These are phyloP conservation scores for Leishmania tarentolae DNA, from an alignment of 208 protist genomes.

Conservation along the genomic window DNA sequence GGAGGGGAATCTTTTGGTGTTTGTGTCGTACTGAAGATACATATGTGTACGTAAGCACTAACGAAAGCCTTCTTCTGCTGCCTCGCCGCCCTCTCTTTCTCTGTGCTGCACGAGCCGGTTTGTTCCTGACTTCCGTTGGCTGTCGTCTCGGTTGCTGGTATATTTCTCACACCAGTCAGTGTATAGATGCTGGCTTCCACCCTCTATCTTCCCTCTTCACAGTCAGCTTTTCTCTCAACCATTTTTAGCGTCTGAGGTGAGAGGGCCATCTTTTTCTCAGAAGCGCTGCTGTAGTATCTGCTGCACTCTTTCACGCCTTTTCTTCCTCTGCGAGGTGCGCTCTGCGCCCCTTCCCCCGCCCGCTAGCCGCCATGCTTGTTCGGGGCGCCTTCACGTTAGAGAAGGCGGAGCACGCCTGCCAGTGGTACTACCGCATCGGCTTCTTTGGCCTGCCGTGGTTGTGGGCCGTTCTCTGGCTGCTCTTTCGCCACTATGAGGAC, in stretches of 20 bases:
- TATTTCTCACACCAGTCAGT: too few species aligned
- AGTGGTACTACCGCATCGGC: slow-evolving; percentile 31
- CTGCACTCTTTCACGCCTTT: neutral
- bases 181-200: neutral
- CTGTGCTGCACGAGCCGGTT: neutral
- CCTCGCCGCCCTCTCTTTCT: neutral
- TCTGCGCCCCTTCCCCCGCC: too few species aligned
- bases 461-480: slow-evolving; percentile 29
- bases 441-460: slow-evolving; percentile 37
- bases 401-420: slow-evolving; percentile 26
- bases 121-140: neutral
- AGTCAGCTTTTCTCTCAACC: neutral
- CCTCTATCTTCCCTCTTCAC: neutral
- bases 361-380: slow-evolving; percentile 22
- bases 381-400: slow-evolving; percentile 29
- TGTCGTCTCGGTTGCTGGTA: neutral
- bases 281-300: neutral
- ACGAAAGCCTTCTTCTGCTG: neutral
- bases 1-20: neutral
- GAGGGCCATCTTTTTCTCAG: neutral
- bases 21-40: neutral
- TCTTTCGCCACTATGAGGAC: slow-evolving; percentile 28
- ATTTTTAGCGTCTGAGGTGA: neutral
- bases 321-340: neutral
- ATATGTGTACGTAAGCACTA: neutral